Evolutionary conservation across 352 stramenopile species (phyloP).

Genomic region (Phytophthora tubulina): DNA sequence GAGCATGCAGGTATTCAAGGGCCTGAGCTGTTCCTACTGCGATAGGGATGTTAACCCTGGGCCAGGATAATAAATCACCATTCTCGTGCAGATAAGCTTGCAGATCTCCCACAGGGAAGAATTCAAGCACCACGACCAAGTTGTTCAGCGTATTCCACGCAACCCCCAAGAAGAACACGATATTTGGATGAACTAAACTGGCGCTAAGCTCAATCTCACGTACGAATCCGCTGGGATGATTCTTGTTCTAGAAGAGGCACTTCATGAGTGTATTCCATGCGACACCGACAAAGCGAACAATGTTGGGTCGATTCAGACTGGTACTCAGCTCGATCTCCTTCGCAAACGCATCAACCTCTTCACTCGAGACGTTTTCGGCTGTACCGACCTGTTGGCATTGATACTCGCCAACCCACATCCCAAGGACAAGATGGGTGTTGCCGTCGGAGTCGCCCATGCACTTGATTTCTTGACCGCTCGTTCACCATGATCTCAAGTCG

Average conservation of each 20-base stretch:
- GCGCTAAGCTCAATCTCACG: constrained; percentile 46
- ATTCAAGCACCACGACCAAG: constrained; percentile 52
- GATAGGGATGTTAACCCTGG: constrained; percentile 37
- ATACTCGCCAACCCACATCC: neutral
- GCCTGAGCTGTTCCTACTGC: constrained; percentile 41
- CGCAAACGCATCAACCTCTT: neutral
- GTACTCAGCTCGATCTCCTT: neutral
- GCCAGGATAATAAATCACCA: constrained; percentile 22
- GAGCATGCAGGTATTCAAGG: constrained; percentile 37
- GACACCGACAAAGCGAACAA: neutral
- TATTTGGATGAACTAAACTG: constrained; percentile 39
- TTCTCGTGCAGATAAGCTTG: constrained; percentile 40
- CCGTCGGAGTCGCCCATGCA: neutral
- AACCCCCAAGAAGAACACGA: constrained; percentile 45
- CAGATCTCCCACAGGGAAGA: constrained; percentile 44
- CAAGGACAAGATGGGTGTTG: neutral
- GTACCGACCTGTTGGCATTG: neutral
- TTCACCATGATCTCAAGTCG: neutral
- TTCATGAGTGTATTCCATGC: constrained; percentile 34
- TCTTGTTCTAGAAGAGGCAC: constrained; percentile 35
- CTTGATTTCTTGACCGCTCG: neutral
- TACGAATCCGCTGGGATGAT: constrained; percentile 30
- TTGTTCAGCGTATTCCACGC: constrained; percentile 54
- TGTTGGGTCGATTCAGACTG: too few relatives aligned
- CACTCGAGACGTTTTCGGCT: neutral